These are phyloP conservation scores for Penicillium psychrosexuale DNA, from an alignment of 2,329 filamentous ascomycete species.

Conservation along the genomic window DNA sequence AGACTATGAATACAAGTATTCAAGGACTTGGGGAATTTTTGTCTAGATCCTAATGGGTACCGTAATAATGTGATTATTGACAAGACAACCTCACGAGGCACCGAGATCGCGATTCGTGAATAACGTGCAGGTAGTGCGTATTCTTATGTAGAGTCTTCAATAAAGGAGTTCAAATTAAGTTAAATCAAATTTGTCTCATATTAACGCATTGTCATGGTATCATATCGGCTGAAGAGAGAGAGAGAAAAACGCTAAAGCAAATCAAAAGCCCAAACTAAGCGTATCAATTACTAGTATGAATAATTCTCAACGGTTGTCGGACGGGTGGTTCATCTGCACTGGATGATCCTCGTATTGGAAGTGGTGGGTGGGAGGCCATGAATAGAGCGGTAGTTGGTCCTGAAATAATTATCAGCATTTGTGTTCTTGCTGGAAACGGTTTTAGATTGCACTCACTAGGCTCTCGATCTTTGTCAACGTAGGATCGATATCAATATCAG, in stretches of 20 bases:
- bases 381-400: neutral
- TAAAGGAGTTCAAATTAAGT: neutral
- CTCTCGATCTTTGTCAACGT: neutral
- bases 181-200: neutral
- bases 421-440: accelerated
- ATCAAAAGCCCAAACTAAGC: neutral
- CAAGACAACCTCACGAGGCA: neutral
- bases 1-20: neutral
- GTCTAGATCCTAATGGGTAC: no score
- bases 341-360: neutral
- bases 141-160: neutral
- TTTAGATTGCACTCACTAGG: neutral
- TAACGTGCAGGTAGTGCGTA: neutral
- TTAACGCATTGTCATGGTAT: neutral
- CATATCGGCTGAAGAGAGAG: neutral
- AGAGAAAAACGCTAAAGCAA: neutral
- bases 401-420: neutral
- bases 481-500: slow-evolving; percentile 7
- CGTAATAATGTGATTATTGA: no score
- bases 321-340: neutral
- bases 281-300: neutral
- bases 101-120: neutral
- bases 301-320: neutral
- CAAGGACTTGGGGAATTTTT: neutral
- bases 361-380: neutral